phyloP scores from a whole-genome alignment of 139 green algal genomes.

The Auxenochlorella pyrenoidosa region DNA sequence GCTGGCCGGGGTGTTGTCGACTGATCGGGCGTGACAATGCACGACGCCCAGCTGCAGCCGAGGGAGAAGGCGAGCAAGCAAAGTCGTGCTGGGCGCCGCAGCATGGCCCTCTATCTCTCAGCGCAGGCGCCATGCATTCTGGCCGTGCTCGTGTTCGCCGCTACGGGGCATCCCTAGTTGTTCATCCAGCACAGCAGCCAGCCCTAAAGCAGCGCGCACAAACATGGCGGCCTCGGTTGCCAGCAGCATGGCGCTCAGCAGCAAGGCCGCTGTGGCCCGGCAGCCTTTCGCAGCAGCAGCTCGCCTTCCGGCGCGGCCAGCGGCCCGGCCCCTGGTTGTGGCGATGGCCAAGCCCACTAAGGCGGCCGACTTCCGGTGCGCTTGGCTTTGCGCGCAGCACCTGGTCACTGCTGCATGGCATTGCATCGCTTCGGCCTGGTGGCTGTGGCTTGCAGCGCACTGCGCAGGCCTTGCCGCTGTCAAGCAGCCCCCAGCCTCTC shows the following conservation, averaged over 20 bases:
- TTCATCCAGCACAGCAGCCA: background rate
- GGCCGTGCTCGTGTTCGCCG: background rate
- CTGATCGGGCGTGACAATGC: background rate
- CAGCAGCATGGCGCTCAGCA: conserved; percentile 34
- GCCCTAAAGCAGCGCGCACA: background rate
- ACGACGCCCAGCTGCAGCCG: background rate
- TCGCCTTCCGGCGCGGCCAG: conserved; percentile 5
- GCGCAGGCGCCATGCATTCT: background rate
- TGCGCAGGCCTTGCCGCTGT: background rate
- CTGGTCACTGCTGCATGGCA: no score
- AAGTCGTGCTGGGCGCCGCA: no score
- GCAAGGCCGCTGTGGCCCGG: conserved; percentile 28
- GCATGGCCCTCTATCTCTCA: no score
- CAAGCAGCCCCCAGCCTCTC: background rate
- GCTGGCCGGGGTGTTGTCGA: no score
- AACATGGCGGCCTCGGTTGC: conserved; percentile 11
- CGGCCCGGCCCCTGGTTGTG: background rate
- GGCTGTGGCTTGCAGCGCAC: background rate
- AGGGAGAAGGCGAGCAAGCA: background rate
- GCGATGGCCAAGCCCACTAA: conserved; percentile 39
- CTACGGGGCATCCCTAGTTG: background rate
- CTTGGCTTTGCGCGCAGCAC: background rate
- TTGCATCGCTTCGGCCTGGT: background rate
- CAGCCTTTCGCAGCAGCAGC: conserved; percentile 24
- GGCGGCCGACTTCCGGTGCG: conserved; percentile 45